Base-by-base conservation (phyloP, 1,139 yeast genomes). In the Pneumocystis jirovecii region DNA sequence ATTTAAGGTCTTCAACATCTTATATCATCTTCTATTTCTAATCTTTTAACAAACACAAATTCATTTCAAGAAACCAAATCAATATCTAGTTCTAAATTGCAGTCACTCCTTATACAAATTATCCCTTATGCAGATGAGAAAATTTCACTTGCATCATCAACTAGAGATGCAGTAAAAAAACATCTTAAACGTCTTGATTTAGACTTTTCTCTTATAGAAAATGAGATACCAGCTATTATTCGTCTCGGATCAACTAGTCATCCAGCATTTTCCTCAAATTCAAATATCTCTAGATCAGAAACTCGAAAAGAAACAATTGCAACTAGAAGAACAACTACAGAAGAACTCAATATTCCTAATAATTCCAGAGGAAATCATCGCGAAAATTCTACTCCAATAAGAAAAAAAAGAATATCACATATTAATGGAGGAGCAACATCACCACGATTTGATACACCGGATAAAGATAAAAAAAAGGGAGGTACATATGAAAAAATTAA, bases 91-190 rank as follows among this genome's bases (percentile, higher is more conserved):
- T 12, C 71, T 72, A 44, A 39, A 39, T 78, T 78, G 64, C 74
- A 78, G 56, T 75, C 72, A 59, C 74, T 76, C 68, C 77, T 73
- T 64, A 74, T 75, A 70, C 96, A 88, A 68, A 80, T 93, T 64
- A 85, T 93, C 78, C 97, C 97, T 0, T 89, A 96, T 70, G 78
- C 93, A 67, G 98, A 93, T 73, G 97, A 93, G 74, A 93, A 93
- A 76, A 90, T 93, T 95, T 97, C 93, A 74, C 97, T 93, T 56
- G 95, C 97, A 2, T 86, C 93, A 1, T 87, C 89, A 56, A 96
- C 97, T 37, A 82, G 89, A 40, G 97, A 91, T 71, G 82, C 86
- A 31, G 81, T 90, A 64, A 78, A 81, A 60, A 83, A 85, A 69
- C 89, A 89, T 72, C 78, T 89, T 70, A 80, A 79, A 65, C 79